Base-by-base conservation (phyloP, 2,329 filamentous ascomycete species). In the Calonectria multiphialidica region DNA sequence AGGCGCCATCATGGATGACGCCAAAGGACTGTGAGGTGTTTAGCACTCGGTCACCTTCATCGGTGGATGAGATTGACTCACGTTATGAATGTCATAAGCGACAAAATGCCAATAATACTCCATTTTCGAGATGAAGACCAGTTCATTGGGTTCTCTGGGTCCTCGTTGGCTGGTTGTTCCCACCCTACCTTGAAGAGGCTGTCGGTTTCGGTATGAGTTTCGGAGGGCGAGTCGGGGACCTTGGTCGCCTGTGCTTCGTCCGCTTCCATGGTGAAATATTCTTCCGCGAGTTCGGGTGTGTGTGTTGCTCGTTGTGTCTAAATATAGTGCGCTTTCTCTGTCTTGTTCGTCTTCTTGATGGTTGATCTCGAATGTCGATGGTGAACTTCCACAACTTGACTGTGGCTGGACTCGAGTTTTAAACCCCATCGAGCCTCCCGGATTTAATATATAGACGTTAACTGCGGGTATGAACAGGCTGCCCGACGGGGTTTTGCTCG, bases 61-160 rank as follows among this genome's bases (percentile, higher is more conserved):
- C 25, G 15, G 40, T 28, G 21, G 28, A 10, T 7, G 9, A 9
- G 18, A 23, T 16, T n/a, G 7, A 42, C 72, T 62, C 55, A 84
- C 80, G 81, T 87, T 89, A 77, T 67, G 40, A 77, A 75, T 79
- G 18, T 71, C 7, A 78, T 49, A 15, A 77, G 50, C n/a, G 76
- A 77, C 12, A 79, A 25, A 12, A 91, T 72, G 0, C 92, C 94
- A 0, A 92, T 93, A 15, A 87, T 79, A 21, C 90, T 82, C 82
- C 73, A 75, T 74, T 94, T 94, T 81, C 93, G 94, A 74, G 82
- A 82, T 45, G 89, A 89, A 0, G 88, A 84, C 93, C 93, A 95
- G 80, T 94, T 94, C 62, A 91, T 74, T 0, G 93, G 92, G 10
- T 86, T 84, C 76, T 93, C 93, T 0, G 91, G 91, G 81, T 95